Evolutionary conservation across 75 land plant species (phyloP).

Genomic region (Pinus albicaulis): DNA sequence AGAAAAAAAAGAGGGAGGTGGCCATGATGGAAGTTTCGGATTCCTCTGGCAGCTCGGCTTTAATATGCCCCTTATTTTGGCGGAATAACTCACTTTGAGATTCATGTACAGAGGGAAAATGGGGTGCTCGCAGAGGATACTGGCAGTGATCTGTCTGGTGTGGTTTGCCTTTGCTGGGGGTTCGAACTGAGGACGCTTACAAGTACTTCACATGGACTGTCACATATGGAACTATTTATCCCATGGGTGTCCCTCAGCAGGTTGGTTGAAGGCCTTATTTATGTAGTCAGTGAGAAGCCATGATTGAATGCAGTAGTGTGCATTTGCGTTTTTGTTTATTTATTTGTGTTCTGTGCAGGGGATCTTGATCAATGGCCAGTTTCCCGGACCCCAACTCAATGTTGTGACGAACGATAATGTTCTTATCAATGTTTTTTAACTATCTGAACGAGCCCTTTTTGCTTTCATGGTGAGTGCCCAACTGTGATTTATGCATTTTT

Average conservation of each 20-base stretch:
- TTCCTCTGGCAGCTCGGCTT: no score
- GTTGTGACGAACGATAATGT: constrained; percentile 55
- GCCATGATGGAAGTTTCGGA: no score
- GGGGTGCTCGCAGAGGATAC: no score
- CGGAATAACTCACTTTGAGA: no score
- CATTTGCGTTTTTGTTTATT: neutral
- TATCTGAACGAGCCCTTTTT: constrained; percentile 57
- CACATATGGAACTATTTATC: constrained; percentile 30
- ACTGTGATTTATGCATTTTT: neutral
- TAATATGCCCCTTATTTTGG: no score
- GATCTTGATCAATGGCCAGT: constrained; percentile 61
- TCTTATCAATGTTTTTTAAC: constrained; percentile 50
- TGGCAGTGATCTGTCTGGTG: no score
- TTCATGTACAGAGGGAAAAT: no score
- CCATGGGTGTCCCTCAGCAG: constrained; percentile 48
- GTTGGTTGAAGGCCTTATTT: constrained; percentile 7
- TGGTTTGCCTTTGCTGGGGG: no score
- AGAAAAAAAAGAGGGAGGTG: no score
- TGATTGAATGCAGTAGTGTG: neutral
- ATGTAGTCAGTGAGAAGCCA: no score
- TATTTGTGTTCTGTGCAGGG: constrained; percentile 31
- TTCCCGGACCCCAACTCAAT: constrained; percentile 72
- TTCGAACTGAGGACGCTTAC: constrained; percentile 37
- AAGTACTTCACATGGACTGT: constrained; percentile 47
- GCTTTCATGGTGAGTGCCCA: constrained; percentile 57